phyloP scores from a whole-genome alignment of 2,329 filamentous ascomycete genomes.

The Aspergillus alliaceus region DNA sequence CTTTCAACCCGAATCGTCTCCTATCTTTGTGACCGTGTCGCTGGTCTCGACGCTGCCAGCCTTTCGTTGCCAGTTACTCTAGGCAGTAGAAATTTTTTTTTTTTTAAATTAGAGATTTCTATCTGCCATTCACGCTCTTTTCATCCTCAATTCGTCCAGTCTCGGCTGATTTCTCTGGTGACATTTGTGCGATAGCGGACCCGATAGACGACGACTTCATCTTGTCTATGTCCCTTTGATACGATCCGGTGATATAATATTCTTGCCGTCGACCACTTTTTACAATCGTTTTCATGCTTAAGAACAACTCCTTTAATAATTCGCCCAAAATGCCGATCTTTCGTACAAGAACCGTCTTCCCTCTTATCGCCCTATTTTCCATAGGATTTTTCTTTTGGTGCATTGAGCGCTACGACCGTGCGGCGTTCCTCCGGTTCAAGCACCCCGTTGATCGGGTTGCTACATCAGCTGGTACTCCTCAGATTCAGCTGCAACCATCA shows the following conservation, averaged over 20 bases:
- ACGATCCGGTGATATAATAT: slow-evolving; percentile 13
- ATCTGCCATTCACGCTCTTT: slow-evolving; percentile 25
- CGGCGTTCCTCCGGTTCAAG: slow-evolving; percentile 38
- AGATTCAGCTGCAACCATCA: slow-evolving; percentile 24
- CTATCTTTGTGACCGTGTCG: slow-evolving; percentile 28
- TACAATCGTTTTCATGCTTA: slow-evolving; percentile 29
- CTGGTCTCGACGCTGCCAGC: slow-evolving; percentile 36
- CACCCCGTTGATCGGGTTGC: slow-evolving; percentile 33
- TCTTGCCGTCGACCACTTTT: slow-evolving; percentile 1
- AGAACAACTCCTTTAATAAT: slow-evolving; percentile 24
- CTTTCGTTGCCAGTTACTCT: slow-evolving; percentile 32
- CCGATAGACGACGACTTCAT: slow-evolving; percentile 4
- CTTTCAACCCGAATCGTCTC: neutral
- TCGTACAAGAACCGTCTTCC: slow-evolving; percentile 40
- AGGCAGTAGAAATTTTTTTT: slow-evolving; percentile 15
- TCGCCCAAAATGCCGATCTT: slow-evolving; percentile 40
- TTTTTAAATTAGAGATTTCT: slow-evolving; percentile 2
- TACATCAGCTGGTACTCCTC: slow-evolving; percentile 14
- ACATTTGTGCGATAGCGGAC: slow-evolving; percentile 11
- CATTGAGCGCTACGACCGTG: slow-evolving; percentile 40
- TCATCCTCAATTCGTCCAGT: slow-evolving; percentile 2
- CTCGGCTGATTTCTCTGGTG: slow-evolving; percentile 2
- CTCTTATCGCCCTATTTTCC: slow-evolving; percentile 38
- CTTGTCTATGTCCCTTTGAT: slow-evolving; percentile 15
- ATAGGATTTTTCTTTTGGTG: slow-evolving; percentile 43